Percentiles rank a stretch among this genome's conserved stretches.
Conservation (phyloP, 2,329 filamentous ascomycete species). For the Aureobasidium subglaciale region DNA sequence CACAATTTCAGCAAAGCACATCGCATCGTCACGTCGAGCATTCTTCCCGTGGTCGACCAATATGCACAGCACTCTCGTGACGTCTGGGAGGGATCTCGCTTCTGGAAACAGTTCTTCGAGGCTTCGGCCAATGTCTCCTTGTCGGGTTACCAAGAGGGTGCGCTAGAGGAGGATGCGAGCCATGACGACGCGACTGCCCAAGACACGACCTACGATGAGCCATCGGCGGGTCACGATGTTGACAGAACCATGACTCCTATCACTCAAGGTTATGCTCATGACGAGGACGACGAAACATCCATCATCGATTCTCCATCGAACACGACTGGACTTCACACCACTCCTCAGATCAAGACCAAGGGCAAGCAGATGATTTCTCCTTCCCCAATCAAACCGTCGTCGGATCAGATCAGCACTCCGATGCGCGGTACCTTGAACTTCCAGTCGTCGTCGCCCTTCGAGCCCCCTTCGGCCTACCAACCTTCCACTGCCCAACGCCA, state of each 20-base stretch:
- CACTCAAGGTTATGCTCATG: constrained; percentile 24
- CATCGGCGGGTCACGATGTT: constrained; percentile 20
- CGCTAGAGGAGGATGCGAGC: constrained; percentile 50
- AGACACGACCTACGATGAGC: constrained; percentile 14
- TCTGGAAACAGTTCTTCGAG: constrained; percentile 99
- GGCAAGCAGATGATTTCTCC: constrained; percentile 11
- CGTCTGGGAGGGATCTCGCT: constrained; percentile 86
- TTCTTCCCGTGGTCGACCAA: constrained; percentile 86
- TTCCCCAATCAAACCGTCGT: constrained; percentile 17
- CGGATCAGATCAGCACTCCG: constrained; percentile 21
- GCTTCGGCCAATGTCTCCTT: constrained; percentile 95
- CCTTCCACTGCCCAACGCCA: constrained; percentile 31
- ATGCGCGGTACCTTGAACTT: constrained; percentile 5
- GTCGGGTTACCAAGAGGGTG: constrained; percentile 83
- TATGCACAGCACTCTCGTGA: constrained; percentile 89
- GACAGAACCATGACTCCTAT: constrained; percentile 32
- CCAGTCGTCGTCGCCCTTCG: constrained; percentile 44
- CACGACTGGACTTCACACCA: constrained; percentile 48
- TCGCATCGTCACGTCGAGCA: constrained; percentile 88
- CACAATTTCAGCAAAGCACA: constrained; percentile 97
- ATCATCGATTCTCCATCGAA: constrained; percentile 55
- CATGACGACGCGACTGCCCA: constrained; percentile 29
- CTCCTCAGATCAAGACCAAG: constrained; percentile 37
- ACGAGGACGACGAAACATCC: constrained; percentile 48
- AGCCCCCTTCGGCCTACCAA: constrained; percentile 37